phyloP scores from a whole-genome alignment of 192 early-diverging fungal genomes.

The Anaeromyces robustus region DNA sequence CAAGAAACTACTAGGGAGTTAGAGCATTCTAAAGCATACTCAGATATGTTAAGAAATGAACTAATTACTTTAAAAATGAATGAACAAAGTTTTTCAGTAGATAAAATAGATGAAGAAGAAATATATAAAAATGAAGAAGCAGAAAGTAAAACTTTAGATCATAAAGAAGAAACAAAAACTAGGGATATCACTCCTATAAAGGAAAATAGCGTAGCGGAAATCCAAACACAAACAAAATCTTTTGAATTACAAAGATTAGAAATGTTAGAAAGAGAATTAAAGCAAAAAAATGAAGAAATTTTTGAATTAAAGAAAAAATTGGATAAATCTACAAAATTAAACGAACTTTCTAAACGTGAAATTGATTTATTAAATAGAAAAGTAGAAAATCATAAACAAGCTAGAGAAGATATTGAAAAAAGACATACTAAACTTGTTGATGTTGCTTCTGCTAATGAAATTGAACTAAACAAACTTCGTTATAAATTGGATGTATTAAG shows the following conservation, averaged over 20 bases:
- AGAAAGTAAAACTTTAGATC: neutral
- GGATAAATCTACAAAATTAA: neutral
- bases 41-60: neutral
- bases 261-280: neutral
- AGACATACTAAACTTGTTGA: neutral
- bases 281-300: neutral
- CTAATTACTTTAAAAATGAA: neutral
- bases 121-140: too few species aligned
- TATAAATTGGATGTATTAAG: neutral
- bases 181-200: too few species aligned
- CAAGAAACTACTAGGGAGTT: neutral
- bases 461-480: neutral
- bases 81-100: neutral
- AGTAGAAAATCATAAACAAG: neutral
- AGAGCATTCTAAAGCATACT: neutral
- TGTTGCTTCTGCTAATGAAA: neutral
- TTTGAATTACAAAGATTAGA: neutral
- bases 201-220: too few species aligned
- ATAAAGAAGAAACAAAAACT: neutral
- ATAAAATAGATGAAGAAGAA: neutral
- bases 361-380: neutral
- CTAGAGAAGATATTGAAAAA: neutral
- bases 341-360: neutral
- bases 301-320: neutral
- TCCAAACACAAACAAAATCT: neutral